phyloP scores from a whole-genome alignment of 2,329 filamentous ascomycete genomes.

The Neonectria punicea region DNA sequence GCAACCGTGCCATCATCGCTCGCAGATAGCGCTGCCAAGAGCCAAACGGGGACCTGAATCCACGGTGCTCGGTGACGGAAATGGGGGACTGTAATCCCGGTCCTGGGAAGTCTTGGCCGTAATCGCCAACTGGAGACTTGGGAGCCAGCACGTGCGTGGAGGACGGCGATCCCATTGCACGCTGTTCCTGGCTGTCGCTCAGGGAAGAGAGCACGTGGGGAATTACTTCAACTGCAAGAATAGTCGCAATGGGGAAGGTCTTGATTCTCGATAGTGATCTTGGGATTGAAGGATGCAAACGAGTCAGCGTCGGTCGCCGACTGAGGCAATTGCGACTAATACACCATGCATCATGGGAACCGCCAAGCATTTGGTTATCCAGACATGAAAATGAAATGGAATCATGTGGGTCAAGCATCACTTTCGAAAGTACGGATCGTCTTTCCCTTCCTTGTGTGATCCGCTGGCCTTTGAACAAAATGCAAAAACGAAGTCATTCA shows the following conservation, averaged over 20 bases:
- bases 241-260: not conserved
- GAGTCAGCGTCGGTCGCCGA: not conserved
- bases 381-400: too few species aligned
- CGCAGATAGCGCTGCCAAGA: constrained; percentile 12
- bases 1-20: not conserved
- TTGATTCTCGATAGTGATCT: not conserved
- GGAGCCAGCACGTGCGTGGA: constrained; percentile 33
- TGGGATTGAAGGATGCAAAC: not conserved
- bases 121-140: constrained; percentile 31
- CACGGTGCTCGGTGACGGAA: constrained; percentile 36
- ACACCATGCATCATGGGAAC: not conserved
- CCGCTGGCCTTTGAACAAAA: too few species aligned
- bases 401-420: not conserved
- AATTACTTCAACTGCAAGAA: constrained; percentile 7
- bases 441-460: too few species aligned
- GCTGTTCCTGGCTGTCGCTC: constrained; percentile 2
- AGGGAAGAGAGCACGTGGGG: constrained; percentile 30
- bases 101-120: constrained; percentile 15
- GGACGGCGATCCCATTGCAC: constrained; percentile 21
- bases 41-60: not conserved
- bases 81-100: constrained; percentile 14
- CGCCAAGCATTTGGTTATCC: not conserved
- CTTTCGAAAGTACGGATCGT: not conserved
- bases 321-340: not conserved
- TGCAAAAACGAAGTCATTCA: not conserved